A percentile compares a stretch with the other conserved stretches of the same genome.
These are phyloP conservation scores for Flueggea neowawraea DNA, from an alignment of 441 rosid genomes.

Conservation along the genomic window DNA sequence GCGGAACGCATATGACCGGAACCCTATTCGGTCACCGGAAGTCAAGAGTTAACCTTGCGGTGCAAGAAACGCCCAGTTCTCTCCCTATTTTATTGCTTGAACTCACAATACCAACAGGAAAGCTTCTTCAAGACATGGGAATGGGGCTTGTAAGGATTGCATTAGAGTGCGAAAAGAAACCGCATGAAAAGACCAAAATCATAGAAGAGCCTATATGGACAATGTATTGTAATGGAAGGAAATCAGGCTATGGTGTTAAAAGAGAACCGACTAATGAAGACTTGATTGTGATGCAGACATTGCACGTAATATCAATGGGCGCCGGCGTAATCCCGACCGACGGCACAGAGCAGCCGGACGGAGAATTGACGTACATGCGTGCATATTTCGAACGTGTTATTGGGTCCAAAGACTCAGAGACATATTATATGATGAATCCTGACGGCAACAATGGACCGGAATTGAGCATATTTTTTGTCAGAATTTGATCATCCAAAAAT, in stretches of 20 bases:
- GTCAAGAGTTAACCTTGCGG: slow-evolving; percentile 57
- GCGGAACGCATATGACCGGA: slow-evolving; percentile 76
- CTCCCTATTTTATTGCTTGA: slow-evolving; percentile 62
- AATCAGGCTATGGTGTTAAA: slow-evolving; percentile 72
- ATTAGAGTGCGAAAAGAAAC: slow-evolving; percentile 73
- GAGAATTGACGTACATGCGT: slow-evolving; percentile 76
- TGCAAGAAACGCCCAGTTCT: slow-evolving; percentile 66
- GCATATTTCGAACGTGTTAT: slow-evolving; percentile 78
- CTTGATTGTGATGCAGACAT: slow-evolving; percentile 61
- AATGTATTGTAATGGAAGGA: slow-evolving; percentile 67
- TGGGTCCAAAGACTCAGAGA: slow-evolving; percentile 84
- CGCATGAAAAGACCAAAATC: slow-evolving; percentile 54
- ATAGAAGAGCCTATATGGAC: slow-evolving; percentile 77
- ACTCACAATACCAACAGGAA: slow-evolving; percentile 66
- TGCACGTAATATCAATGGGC: slow-evolving; percentile 79
- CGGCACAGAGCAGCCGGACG: slow-evolving; percentile 37
- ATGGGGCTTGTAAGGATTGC: slow-evolving; percentile 68
- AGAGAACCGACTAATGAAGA: slow-evolving; percentile 77
- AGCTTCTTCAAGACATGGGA: slow-evolving; percentile 72
- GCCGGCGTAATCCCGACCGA: slow-evolving; percentile 69
- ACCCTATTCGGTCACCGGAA: slow-evolving; percentile 73
- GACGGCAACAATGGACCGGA: slow-evolving; percentile 77
- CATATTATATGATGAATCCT: slow-evolving; percentile 80
- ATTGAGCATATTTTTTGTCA: slow-evolving; percentile 53
- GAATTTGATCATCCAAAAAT: slow-evolving; percentile 19